Base-by-base conservation (phyloP, 768 basidiomycete genomes). In the Suillus alpinus region DNA sequence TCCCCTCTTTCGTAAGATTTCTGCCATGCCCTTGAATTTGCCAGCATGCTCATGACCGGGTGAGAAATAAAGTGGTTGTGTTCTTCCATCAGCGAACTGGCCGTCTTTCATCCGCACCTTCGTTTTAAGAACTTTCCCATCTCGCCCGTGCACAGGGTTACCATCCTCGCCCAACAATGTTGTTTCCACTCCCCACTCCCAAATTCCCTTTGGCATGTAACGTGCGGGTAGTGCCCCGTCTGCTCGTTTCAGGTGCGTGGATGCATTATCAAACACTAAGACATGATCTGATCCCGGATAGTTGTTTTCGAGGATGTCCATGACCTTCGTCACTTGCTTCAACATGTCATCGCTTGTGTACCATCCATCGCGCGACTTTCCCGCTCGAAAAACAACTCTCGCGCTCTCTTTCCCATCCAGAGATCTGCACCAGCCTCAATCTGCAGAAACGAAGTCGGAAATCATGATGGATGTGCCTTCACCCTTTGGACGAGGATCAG, bases 401-500 rank as follows among this genome's bases (percentile, higher is more conserved):
- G 70, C 71, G 16, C 12, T 32, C 23, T 65, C 46, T 12, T 56
- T 62, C 34, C 66, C 63, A 47, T 71, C 64, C 13, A 50, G 59
- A 4, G 64, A 71, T 2, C 32, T 20, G 1, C 68, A 59, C 68
- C 67, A 73, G 0, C 69, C 71, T 62, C 64, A 69, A 32, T 75
- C 70, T 12, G 75, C 62, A 2, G 71, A 77, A 8, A 77, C 68
- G 62, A 73, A 76, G 59, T 77, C 72, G 1, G 74, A 66, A 20
- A 77, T 67, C 73, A 76, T 77, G 2, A 73, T 58, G 2, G 73
- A 76, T 1, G 53, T 52, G 1, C 76, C 71, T 49, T 77, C 75
- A 12, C 76, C 76, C 53, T 78, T 78, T 18, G 59, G 47, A 50
- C 71, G 62, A 23, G 73, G 75, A 8, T 59, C 60, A 2, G 60